Percentiles rank a stretch among this genome's conserved stretches.
Conservation (phyloP, 2,329 filamentous ascomycete species). For the Fusarium zealandicum region DNA sequence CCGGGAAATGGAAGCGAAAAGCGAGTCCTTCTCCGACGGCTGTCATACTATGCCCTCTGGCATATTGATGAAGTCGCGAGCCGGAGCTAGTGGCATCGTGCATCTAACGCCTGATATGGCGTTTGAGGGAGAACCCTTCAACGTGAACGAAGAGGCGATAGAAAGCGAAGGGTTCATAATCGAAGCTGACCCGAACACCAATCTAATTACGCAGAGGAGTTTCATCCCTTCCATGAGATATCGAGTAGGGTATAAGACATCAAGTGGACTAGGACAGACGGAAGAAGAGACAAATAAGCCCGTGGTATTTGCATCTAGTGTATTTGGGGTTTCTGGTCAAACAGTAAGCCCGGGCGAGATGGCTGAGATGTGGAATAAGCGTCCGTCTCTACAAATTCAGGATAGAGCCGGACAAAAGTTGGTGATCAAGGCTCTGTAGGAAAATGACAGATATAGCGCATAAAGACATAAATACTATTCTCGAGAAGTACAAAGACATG, state of each 20-base stretch:
- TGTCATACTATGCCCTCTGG: not conserved
- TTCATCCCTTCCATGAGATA: conserved; percentile 8
- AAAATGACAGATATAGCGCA: no score
- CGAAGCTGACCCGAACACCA: conserved; percentile 13
- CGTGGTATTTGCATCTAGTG: not conserved
- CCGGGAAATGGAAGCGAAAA: not conserved
- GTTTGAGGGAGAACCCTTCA: no score
- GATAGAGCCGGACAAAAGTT: not conserved
- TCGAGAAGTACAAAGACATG: no score
- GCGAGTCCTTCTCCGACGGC: not conserved
- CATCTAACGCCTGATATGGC: not conserved
- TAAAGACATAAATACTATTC: no score
- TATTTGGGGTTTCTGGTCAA: not conserved
- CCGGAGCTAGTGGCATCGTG: conserved; percentile 6
- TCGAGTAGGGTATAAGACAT: no score
- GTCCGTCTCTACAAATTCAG: not conserved
- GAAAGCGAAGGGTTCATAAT: conserved; percentile 1
- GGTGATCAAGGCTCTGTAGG: no score
- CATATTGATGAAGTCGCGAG: not conserved
- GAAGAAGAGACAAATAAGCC: not conserved
- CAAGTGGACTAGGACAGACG: not conserved
- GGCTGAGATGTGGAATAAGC: conserved; percentile 3
- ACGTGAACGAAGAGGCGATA: accelerated
- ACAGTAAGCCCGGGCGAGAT: not conserved
- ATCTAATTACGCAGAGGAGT: conserved; percentile 3